A percentile compares a stretch with the other conserved stretches of the same genome.
Evolutionary conservation across 2,329 filamentous ascomycete genomes (phyloP).

Genomic region (Purpureocillium lavendulum): DNA sequence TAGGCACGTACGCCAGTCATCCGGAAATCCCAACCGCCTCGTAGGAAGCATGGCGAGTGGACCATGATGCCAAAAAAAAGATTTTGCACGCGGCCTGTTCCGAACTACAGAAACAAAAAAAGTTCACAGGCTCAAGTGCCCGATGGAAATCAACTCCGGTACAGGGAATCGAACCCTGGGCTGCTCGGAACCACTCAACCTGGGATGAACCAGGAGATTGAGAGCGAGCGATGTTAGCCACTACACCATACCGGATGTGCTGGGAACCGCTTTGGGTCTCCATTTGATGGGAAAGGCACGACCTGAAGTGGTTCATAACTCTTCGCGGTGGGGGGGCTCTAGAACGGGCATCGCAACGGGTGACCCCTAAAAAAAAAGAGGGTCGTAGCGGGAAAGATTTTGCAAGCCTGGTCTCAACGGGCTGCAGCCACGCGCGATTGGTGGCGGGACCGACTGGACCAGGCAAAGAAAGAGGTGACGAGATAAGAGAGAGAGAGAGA

Average conservation of each 20-base stretch:
- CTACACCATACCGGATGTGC: conserved; percentile 16
- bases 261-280: background rate
- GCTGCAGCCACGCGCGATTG: too few species aligned
- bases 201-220: background rate
- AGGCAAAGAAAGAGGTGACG: background rate
- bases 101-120: background rate
- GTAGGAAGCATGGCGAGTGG: too few species aligned
- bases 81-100: too few species aligned
- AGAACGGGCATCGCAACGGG: background rate
- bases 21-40: too few species aligned
- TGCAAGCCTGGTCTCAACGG: too few species aligned
- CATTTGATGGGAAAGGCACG: background rate
- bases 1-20: too few species aligned
- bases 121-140: background rate
- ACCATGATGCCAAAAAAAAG: too few species aligned
- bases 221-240: conserved; percentile 27
- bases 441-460: too few species aligned
- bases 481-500: background rate
- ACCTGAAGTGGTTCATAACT: background rate
- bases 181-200: conserved; percentile 11
- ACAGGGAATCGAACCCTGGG: conserved; percentile 20
- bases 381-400: too few species aligned
- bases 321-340: background rate
- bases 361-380: too few species aligned
- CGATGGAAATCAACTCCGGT: conserved; percentile 11